Conservation (phyloP, 768 basidiomycete genomes). For the Naganishia vishniacii region DNA sequence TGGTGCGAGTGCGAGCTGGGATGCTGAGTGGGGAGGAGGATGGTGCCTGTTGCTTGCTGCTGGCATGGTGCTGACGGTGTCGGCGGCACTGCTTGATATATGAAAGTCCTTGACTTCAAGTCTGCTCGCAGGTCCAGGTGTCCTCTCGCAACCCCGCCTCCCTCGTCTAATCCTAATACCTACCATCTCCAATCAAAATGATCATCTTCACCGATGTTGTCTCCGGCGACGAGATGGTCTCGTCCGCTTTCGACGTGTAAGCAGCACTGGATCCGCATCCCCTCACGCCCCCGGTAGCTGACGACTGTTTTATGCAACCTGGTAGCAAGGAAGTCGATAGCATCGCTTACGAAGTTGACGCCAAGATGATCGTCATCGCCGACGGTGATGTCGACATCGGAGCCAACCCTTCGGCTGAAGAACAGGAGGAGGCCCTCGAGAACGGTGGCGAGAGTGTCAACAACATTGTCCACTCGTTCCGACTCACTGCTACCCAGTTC, state of each 20-base stretch:
- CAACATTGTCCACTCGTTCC: slow-evolving; percentile 88
- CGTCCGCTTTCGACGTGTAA: slow-evolving; percentile 83
- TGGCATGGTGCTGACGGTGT: too few species aligned
- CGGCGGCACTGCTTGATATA: too few species aligned
- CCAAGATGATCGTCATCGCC: slow-evolving; percentile 64
- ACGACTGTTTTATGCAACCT: too few species aligned
- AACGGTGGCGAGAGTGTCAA: slow-evolving; percentile 72
- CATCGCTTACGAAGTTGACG: slow-evolving; percentile 82
- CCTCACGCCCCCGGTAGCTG: too few species aligned
- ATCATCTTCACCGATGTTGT: slow-evolving; percentile 54
- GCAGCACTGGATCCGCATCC: slow-evolving; percentile 39
- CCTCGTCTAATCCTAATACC: slow-evolving; percentile 3
- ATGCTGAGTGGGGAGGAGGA: too few species aligned
- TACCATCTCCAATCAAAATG: slow-evolving; percentile 36
- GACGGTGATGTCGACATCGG: slow-evolving; percentile 85
- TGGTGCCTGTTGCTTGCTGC: too few species aligned
- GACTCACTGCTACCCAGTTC: slow-evolving; percentile 71
- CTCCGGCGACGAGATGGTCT: slow-evolving; percentile 81
- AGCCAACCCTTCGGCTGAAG: slow-evolving; percentile 89
- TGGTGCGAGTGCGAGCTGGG: too few species aligned
- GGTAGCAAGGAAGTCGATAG: slow-evolving; percentile 74
- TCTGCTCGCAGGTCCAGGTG: too few species aligned
- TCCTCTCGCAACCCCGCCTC: slow-evolving; percentile 12
- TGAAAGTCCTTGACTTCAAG: too few species aligned
- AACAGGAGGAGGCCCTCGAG: slow-evolving; percentile 71